Evolutionary conservation across 1,284 basidiomycete species (phyloP), one percentile per base, ranked within the genome.

Genomic region (Heliocybe sulcata): DNA sequence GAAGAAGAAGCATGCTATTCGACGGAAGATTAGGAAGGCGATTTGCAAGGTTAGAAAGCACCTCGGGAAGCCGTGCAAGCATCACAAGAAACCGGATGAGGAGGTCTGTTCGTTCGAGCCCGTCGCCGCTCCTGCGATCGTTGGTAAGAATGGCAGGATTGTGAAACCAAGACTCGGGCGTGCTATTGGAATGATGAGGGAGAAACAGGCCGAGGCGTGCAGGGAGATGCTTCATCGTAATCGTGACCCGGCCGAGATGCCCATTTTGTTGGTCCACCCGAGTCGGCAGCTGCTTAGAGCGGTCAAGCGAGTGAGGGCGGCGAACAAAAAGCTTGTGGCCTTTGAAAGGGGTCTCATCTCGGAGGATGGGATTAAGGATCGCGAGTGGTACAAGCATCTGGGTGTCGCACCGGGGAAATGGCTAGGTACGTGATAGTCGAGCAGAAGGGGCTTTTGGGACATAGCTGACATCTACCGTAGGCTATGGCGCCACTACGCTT

Each of bases 271-370:
- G 8, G 38, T 16, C 38, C 38, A 42, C 38, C 47, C 47, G 23
- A 29, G 22, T 49, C 47, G 81, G 58, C 75, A 77, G 60, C 16
- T 42, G 16, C 16, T 42, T 6, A 42, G 19, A 16, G 82, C 87
- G 2, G 78, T 82, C 6, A 77, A 79, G 61, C 79, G 83, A 35
- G 80, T 95, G 38, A 75, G 77, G 45, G 66, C 58, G 29, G 79
- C 85, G 52, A 97, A 97, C 69, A 73, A 77, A 69, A 87, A 86
- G 67, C 72, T 95, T 31, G 73, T 79, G 31, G 65, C 71, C 2
- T 96, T 96, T 62, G 95, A 98, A 68, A 78, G 79, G 54, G 92
- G 92, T 10, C 93, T 98, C 70, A 85, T 96, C 61, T 84, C 83
- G 3, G 76, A 88, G 61, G 80, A 78, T 20, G 95, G 95, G 0